Percentiles rank a stretch among this genome's conserved stretches.
These are phyloP conservation scores for Diaporthe citrichinensis DNA, from an alignment of 2,329 filamentous ascomycete species.

Conservation along the genomic window DNA sequence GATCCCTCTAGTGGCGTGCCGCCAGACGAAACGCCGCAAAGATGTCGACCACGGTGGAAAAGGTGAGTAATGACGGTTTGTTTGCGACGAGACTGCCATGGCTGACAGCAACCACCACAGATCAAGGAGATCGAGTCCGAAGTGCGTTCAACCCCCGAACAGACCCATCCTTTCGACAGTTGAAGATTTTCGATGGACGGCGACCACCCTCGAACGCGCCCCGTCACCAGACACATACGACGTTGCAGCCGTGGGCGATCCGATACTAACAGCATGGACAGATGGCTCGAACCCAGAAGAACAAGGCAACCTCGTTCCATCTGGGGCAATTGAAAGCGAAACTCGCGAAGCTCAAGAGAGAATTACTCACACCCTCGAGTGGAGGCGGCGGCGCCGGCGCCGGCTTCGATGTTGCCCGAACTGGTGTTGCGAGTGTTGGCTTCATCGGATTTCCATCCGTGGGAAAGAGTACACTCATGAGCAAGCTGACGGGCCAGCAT, in stretches of 20 bases:
- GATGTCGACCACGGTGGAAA: constrained; percentile 98
- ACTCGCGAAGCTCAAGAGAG: constrained; percentile 96
- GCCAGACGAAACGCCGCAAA: constrained; percentile 55
- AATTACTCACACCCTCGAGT: constrained; percentile 87
- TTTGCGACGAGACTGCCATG: constrained; percentile 24
- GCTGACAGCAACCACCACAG: constrained; percentile 61
- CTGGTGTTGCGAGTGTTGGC: constrained; percentile 95
- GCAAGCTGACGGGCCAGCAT: constrained; percentile 91
- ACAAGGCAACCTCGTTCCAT: constrained; percentile 95
- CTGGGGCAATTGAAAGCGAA: constrained; percentile 98
- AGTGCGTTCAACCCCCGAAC: constrained; percentile 66
- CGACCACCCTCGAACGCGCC: background rate
- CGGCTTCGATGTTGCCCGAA: constrained; percentile 97
- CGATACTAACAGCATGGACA: constrained; percentile 52
- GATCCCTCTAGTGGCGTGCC: background rate
- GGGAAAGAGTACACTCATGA: constrained; percentile 99
- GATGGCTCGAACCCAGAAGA: constrained; percentile 85
- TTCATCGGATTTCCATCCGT: constrained; percentile 99
- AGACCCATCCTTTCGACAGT: constrained; percentile 7
- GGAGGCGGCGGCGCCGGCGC: constrained; percentile 88
- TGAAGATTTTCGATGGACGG: background rate
- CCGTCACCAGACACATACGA: background rate
- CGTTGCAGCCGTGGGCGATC: background rate
- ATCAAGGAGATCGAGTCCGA: constrained; percentile 98
- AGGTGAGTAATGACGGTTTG: constrained; percentile 69